These are phyloP conservation scores for Cunninghamia lanceolata DNA, from an alignment of 75 land plant genomes.

Conservation along the genomic window DNA sequence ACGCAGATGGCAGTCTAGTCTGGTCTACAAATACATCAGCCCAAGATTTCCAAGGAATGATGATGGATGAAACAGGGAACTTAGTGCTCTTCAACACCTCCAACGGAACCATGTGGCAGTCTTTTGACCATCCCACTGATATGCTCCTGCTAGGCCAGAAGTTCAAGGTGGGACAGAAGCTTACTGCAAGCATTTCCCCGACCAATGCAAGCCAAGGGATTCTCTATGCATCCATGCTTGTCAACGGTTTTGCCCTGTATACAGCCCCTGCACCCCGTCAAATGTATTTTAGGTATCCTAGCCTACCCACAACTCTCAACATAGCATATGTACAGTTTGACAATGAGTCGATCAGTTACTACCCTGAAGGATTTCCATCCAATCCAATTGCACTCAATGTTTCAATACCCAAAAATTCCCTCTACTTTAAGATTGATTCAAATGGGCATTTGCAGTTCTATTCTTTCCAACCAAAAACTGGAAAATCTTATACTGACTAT, in stretches of 20 bases:
- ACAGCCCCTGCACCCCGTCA: too few species aligned
- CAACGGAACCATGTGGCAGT: slow-evolving; percentile 35
- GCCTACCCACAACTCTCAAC: too few species aligned
- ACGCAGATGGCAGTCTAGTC: slow-evolving; percentile 32
- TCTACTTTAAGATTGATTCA: not conserved
- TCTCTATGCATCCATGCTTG: too few species aligned
- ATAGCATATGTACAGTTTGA: not conserved
- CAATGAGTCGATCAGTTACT: not conserved
- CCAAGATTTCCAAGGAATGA: slow-evolving; percentile 11
- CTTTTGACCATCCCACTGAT: slow-evolving; percentile 44
- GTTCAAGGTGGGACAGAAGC: too few species aligned
- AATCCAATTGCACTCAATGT: not conserved
- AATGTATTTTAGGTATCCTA: too few species aligned
- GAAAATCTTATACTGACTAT: not conserved
- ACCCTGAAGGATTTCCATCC: not conserved
- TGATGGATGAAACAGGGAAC: slow-evolving; percentile 27
- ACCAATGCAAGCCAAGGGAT: too few species aligned
- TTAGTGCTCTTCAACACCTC: slow-evolving; percentile 27
- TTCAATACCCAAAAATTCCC: not conserved
- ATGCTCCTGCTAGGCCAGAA: not conserved
- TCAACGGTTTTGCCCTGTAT: too few species aligned
- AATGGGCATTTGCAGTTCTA: slow-evolving; percentile 6
- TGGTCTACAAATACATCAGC: slow-evolving; percentile 33
- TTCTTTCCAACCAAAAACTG: not conserved
- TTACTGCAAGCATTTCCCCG: too few species aligned